Base-by-base conservation (phyloP, 2,329 filamentous ascomycete species). In the Orbilia javanica region DNA sequence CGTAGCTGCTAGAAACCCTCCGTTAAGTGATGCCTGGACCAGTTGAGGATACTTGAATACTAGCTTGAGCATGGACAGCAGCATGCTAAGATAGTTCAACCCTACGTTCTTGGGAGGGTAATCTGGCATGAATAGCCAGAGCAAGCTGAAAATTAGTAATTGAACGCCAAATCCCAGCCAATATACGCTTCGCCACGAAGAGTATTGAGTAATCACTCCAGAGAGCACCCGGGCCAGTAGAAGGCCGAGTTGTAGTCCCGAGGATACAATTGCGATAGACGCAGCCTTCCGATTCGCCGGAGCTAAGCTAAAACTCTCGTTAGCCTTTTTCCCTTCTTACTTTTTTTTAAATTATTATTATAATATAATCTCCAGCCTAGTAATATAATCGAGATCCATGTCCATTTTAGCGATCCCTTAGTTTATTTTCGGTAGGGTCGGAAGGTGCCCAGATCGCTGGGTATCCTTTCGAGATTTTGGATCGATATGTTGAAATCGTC, bases 61-160 rank as follows among this genome's bases (percentile, higher is more conserved):
- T 83, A 95, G 88, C 27, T 86, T 83, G 1, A 89, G 82, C 25
- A 95, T 93, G 31, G 87, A 88, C 83, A 86, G 87, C 2, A 95
- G 86, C 79, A 92, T 89, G 0, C 85, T 84, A 79, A 89, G 87
- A 82, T 94, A 95, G 76, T 88, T 89, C 13, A 91, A 83, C 0
- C 89, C 88, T 0, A 89, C 89, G 82, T 94, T 94, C 3, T 91
- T 91, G 1, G 88, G 87, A 0, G 92, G 93, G 80, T 96, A 96
- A 83, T 94, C 92, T 0, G 92, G 92, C 90, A 96, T 91, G 83
- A 90, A 92, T 52, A 90, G 82, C 85, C 89, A 94, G 4, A 95
- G 87, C 0, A 90, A 84, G 5, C 85, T 80, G 70, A 91, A 88
- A 79, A 95, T 90, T 7, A 89, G 82, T 81, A 89, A 90, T 83